Evolutionary conservation across 805 yeast genomes (phyloP), one percentile per base, ranked within the genome.

Genomic region (Saccharomyces eubayanus): DNA sequence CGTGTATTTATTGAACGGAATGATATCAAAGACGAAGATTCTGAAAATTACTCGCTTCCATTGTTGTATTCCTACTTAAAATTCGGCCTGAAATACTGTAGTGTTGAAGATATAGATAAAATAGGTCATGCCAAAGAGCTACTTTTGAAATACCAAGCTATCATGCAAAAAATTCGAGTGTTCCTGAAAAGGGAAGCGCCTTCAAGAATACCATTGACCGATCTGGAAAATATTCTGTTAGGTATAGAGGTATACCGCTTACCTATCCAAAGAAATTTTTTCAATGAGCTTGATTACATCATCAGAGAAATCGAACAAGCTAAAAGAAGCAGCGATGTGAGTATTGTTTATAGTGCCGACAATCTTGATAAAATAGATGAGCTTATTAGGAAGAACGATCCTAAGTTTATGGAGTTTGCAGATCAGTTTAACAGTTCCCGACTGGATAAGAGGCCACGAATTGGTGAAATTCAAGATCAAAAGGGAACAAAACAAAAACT

Each of bases 391-490:
- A 40, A 50, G 16, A 51, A 54, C 43, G 51, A 52, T 2, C 21
- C 50, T 1, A 54, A 56, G 10, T 49, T 50, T 0, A 31, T 55
- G 11, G 45, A 53, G 8, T 29, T 63, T 4, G 48, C 63, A 0
- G 41, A 31, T 2, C 59, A 55, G 21, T 65, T 69, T 50, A 54
- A 61, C 46, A 75, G 74, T n/a, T 68, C 65, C 3, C 49, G 50
- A 0, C 30, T 53, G 5, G 75, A 72, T 55, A 55, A 58, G 3
- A 64, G 80, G 50, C 68, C 75, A 5, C 47, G 43, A 8, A 63
- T 66, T 46, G 52, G 57, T 3, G 71, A 68, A 8, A 72, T 65
- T 6, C 61, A 60, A 30, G 62, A 60, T 56, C 30, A 62, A 59
- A 51, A 57, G 57, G 43, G 56, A 9, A 46, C 57, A 28, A 48